Evolutionary conservation across 345 rosid genomes (phyloP).

Genomic region (Citrus medica): DNA sequence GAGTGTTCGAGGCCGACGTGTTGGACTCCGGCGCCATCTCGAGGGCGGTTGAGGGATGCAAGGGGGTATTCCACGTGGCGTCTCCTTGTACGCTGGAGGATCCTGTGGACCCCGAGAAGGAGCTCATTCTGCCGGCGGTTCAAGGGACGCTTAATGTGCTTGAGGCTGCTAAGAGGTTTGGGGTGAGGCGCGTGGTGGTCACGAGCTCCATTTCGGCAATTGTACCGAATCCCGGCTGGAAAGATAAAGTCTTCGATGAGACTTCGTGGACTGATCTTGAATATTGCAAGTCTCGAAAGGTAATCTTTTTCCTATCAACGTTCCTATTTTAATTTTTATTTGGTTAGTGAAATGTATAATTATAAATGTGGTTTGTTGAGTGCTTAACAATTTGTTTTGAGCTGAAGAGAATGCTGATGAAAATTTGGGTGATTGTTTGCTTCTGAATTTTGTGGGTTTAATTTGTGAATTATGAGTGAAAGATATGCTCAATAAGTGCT

Average conservation of each 20-base stretch:
- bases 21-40: slow-evolving; percentile 51
- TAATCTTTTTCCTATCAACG: background rate
- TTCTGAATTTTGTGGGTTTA: background rate
- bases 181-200: slow-evolving; percentile 71
- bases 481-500: background rate
- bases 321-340: background rate
- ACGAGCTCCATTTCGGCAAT: slow-evolving; percentile 79
- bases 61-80: slow-evolving; percentile 83
- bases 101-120: slow-evolving; percentile 57
- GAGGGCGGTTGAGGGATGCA: slow-evolving; percentile 64
- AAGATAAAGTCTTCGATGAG: slow-evolving; percentile 48
- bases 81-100: slow-evolving; percentile 79
- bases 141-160: slow-evolving; percentile 74
- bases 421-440: background rate
- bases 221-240: slow-evolving; percentile 66
- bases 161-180: slow-evolving; percentile 48
- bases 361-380: no score
- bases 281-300: slow-evolving; percentile 64
- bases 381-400: no score
- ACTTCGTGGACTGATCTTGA: slow-evolving; percentile 80
- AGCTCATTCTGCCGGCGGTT: slow-evolving; percentile 70
- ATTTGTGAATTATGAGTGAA: background rate
- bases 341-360: background rate
- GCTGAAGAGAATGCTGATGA: background rate
- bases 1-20: slow-evolving; percentile 56